Percentiles rank a stretch among this genome's conserved stretches.
Evolutionary conservation across 2,329 filamentous ascomycete genomes (phyloP).

Genomic region (Phyllosticta paracitricarpa): DNA sequence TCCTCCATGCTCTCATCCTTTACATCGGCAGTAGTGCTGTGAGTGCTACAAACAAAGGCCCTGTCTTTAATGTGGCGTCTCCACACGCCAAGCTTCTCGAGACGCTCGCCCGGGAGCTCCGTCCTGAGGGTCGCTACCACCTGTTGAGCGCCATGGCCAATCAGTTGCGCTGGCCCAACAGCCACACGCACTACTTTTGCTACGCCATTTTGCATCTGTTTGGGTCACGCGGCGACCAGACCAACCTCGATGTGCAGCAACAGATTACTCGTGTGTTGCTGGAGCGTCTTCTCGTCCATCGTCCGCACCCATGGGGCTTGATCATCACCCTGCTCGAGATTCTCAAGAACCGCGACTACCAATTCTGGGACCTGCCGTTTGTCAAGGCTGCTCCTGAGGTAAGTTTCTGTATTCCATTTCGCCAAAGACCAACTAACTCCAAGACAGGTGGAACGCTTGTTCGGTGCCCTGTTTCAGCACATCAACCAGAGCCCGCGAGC

Average conservation of each 20-base stretch:
- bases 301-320: conserved; percentile 92
- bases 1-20: conserved; percentile 75
- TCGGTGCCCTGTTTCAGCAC: conserved; percentile 36
- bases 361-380: conserved; percentile 87
- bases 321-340: conserved; percentile 82
- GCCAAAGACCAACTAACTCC: conserved; percentile 9
- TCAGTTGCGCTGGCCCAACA: conserved; percentile 82
- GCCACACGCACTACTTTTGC: conserved; percentile 87
- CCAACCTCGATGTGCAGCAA: conserved; percentile 71
- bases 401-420: conserved; percentile 18
- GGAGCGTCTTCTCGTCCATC: conserved; percentile 77
- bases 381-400: conserved; percentile 87
- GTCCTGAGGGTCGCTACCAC: conserved; percentile 72
- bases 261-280: conserved; percentile 82
- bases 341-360: conserved; percentile 80
- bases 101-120: conserved; percentile 64
- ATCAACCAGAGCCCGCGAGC: conserved; percentile 36
- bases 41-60: conserved; percentile 47
- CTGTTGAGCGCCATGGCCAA: conserved; percentile 78
- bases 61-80: conserved; percentile 54
- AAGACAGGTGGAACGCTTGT: conserved; percentile 35
- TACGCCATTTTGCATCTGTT: conserved; percentile 79
- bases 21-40: conserved; percentile 70
- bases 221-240: conserved; percentile 47
- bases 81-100: conserved; percentile 64